Base-by-base conservation (phyloP, 176 grass and related monocot genomes). In the Chloris gayana region DNA sequence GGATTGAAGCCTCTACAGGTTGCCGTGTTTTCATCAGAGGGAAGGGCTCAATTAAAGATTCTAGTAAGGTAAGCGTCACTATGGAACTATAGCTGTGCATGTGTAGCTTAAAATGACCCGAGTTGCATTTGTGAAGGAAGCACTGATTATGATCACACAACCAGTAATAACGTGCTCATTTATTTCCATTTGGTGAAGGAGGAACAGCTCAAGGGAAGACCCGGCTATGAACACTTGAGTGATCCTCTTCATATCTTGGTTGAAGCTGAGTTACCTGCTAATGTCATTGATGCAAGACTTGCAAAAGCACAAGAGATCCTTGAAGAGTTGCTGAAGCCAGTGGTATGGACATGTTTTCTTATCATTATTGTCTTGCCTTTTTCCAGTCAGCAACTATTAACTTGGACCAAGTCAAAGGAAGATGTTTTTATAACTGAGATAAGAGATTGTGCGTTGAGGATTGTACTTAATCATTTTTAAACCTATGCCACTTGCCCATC, bases 1-100 rank as follows among this genome's bases (percentile, higher is more conserved):
- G 96, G 86, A 89, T 98, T 33, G 96, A 98, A 83, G 82, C 88
- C 79, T 93, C 96, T 63, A 93, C 96, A 14, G 96, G 96, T 38
- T 98, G 96, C 65, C 96, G 96, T 80, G 92, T 98, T 88, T 98
- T 93, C 80, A 98, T 98, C 63, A 89, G 96, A 89, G 96, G 96
- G 64, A 98, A 95, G 62, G 96, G 96, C 63, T 98, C 96, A 11
- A 98, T 98, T 81, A 98, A 98, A 78, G 96, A 98, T 77, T 76
- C 96, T 77, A 82, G 81, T 66, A 95, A 98, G 96, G 96, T 95
- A 86, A 74, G 49, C 47, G 26, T 74, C 37, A 47, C 44, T 66
- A 17, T 66, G 59, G 27, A 85, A 82, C 25, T 81, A 66, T 65
- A 15, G 24, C 18, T 59, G 3, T 59, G 37, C 22, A 5, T 26